phyloP scores from a whole-genome alignment of 345 rosid genomes.

The Eucalyptus cladocalyx region DNA sequence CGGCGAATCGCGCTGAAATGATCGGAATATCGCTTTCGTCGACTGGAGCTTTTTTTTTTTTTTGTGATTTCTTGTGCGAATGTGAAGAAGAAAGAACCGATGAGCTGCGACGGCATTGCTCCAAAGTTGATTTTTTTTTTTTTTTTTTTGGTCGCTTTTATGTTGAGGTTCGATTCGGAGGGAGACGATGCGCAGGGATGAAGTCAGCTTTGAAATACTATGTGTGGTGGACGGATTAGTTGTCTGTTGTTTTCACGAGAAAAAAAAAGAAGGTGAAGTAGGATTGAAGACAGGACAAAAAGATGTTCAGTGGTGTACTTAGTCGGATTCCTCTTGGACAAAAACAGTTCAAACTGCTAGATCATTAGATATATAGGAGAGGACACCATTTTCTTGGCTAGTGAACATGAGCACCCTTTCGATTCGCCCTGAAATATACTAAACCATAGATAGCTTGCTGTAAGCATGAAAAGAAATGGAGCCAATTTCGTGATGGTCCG shows the following conservation, averaged over 20 bases:
- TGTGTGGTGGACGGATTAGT: neutral
- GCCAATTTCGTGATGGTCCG: neutral
- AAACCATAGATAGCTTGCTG: neutral
- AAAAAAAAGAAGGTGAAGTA: neutral
- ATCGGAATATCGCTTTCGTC: neutral
- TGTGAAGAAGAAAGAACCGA: no score
- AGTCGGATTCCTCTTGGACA: neutral
- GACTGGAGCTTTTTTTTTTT: neutral
- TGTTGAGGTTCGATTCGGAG: neutral
- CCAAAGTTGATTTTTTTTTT: no score
- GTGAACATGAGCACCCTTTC: neutral
- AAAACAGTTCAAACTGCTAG: neutral
- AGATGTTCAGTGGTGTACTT: neutral
- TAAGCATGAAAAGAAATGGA: no score
- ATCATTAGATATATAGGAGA: neutral
- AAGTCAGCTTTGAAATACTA: neutral
- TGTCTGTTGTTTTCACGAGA: neutral
- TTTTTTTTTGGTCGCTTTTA: neutral
- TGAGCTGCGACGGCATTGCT: no score
- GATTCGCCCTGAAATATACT: neutral
- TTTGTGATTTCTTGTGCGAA: no score
- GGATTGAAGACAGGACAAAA: neutral
- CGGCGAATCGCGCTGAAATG: neutral
- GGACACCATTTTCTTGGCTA: accelerated
- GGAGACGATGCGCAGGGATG: neutral